phyloP scores from a whole-genome alignment of 768 basidiomycete genomes.

The Lactarius evosmus region DNA sequence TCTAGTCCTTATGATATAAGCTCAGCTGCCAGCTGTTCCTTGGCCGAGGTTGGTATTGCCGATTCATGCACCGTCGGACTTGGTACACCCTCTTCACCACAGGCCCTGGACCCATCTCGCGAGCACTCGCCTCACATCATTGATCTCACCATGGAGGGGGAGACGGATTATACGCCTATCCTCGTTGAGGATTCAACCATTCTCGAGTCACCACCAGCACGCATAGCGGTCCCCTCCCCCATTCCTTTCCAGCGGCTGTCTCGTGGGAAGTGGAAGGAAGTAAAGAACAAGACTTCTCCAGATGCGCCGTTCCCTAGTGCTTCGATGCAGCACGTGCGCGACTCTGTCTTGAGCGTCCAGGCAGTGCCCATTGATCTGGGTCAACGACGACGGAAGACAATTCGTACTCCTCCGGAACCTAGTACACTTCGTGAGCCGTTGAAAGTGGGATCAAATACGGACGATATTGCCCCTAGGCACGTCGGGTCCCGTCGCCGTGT shows the following conservation, averaged over 20 bases:
- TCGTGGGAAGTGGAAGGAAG: background rate
- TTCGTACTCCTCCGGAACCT: background rate
- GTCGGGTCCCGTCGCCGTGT: background rate
- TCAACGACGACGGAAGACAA: slow-evolving; percentile 10
- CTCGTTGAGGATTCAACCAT: slow-evolving; percentile 22
- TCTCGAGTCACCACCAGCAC: slow-evolving; percentile 3
- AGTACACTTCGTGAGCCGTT: background rate
- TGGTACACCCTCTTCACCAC: background rate
- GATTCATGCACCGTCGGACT: background rate
- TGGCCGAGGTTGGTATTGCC: background rate
- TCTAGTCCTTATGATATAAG: slow-evolving; percentile 6
- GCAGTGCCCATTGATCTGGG: background rate
- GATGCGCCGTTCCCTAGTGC: slow-evolving; percentile 20
- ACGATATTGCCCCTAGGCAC: background rate
- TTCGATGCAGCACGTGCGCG: slow-evolving; percentile 23
- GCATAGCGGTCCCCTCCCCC: background rate
- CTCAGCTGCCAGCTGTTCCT: slow-evolving; percentile 1
- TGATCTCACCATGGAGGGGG: slow-evolving; percentile 25
- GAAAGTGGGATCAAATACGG: background rate
- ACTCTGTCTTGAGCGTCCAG: slow-evolving; percentile 5
- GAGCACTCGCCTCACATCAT: slow-evolving; percentile 9
- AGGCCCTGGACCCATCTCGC: slow-evolving; percentile 5
- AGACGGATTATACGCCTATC: slow-evolving; percentile 14
- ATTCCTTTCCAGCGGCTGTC: slow-evolving; percentile 1
- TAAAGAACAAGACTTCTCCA: background rate